phyloP scores from a whole-genome alignment of 1,284 basidiomycete species.

The Rhodotorula sp. region DNA sequence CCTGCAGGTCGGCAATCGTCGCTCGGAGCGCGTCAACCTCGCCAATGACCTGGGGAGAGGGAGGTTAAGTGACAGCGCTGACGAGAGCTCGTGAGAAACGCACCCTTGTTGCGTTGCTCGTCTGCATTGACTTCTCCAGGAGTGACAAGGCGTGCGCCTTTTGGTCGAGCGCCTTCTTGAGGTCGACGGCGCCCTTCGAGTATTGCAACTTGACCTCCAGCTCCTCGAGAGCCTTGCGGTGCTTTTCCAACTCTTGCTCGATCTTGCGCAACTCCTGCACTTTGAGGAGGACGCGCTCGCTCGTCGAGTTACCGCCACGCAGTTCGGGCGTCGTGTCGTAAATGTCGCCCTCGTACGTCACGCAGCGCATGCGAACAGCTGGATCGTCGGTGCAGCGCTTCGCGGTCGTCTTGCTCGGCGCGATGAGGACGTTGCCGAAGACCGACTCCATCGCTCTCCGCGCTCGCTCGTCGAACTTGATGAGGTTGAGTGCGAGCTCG shows the following conservation, averaged over 20 bases:
- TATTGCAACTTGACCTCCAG: constrained; percentile 63
- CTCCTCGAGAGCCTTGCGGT: constrained; percentile 56
- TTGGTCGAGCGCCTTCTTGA: constrained; percentile 79
- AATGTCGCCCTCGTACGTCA: constrained; percentile 91
- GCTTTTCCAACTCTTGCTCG: constrained; percentile 60
- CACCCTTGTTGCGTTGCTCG: constrained; percentile 85
- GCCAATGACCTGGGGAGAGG: constrained; percentile 62
- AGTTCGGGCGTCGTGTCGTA: constrained; percentile 96
- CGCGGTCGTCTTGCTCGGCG: constrained; percentile 83
- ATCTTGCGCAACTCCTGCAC: constrained; percentile 76
- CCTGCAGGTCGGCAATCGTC: constrained; percentile 65
- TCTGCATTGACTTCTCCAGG: constrained; percentile 79
- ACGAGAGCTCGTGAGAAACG: constrained; percentile 42
- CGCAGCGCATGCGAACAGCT: constrained; percentile 71
- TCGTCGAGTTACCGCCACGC: constrained; percentile 80
- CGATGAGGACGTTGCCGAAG: constrained; percentile 90
- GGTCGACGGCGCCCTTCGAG: constrained; percentile 64
- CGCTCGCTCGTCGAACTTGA: constrained; percentile 82
- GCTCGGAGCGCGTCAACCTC: constrained; percentile 75
- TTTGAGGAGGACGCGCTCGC: constrained; percentile 73
- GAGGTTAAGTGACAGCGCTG: constrained; percentile 6
- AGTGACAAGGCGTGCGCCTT: constrained; percentile 82
- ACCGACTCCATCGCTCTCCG: constrained; percentile 88
- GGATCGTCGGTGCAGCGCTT: constrained; percentile 84
- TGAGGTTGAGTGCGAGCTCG: constrained; percentile 78